A percentile compares a stretch with the other conserved stretches of the same genome.
phyloP scores from a whole-genome alignment of 2,329 filamentous ascomycete genomes.

The Stagonosporopsis tanaceti region DNA sequence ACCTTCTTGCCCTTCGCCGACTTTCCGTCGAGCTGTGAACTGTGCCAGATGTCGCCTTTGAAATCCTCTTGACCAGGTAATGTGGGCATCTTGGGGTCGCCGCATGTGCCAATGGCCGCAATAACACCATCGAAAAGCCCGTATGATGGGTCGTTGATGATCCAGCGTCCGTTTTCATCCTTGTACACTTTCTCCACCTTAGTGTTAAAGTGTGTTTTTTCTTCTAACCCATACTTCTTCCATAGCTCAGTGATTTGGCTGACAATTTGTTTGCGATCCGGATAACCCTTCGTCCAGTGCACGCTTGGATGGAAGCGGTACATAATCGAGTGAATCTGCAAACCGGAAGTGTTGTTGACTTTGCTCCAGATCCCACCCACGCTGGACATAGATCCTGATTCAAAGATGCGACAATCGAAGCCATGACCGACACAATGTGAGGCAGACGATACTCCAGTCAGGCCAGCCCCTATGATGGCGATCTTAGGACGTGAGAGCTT shows the following conservation, averaged over 20 bases:
- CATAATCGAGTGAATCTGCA: conserved; percentile 88
- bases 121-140: conserved; percentile 82
- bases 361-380: conserved; percentile 83
- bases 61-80: conserved; percentile 76
- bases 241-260: conserved; percentile 75
- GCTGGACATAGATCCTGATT: conserved; percentile 70
- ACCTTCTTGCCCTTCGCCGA: conserved; percentile 77
- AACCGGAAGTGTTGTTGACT: conserved; percentile 81
- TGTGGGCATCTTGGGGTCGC: conserved; percentile 75
- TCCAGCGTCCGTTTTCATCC: conserved; percentile 74
- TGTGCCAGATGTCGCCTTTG: conserved; percentile 76
- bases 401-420: conserved; percentile 82
- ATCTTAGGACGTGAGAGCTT: conserved; percentile 67
- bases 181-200: conserved; percentile 74
- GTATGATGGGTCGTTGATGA: conserved; percentile 75
- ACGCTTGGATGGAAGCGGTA: conserved; percentile 87
- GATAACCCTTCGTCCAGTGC: conserved; percentile 78
- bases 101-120: conserved; percentile 80
- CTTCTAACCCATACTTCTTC: conserved; percentile 75
- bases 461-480: conserved; percentile 57
- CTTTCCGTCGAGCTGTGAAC: conserved; percentile 76
- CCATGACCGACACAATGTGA: conserved; percentile 86
- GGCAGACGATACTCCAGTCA: conserved; percentile 80
- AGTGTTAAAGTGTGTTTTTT: conserved; percentile 75
- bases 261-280: conserved; percentile 77